Conservation (phyloP, 805 yeast genomes). For the Saturnispora sekii region DNA sequence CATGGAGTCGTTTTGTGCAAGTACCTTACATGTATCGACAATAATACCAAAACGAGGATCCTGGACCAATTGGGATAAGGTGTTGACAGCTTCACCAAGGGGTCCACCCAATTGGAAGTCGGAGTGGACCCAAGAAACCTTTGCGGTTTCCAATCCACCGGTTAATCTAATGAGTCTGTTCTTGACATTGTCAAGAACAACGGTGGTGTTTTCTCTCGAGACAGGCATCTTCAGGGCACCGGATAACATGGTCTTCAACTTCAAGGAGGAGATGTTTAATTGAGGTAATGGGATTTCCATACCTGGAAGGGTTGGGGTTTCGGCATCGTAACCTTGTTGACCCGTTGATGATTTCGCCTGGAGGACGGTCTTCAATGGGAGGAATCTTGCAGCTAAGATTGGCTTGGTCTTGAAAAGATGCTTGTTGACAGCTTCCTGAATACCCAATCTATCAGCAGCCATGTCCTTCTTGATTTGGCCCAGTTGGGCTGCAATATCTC, state of each 20-base stretch:
- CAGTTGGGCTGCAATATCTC: conserved; percentile 30
- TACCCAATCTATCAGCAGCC: conserved; percentile 59
- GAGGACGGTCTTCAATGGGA: conserved; percentile 59
- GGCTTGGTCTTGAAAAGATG: conserved; percentile 69
- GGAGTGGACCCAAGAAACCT: conserved; percentile 87
- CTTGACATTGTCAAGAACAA: conserved; percentile 41
- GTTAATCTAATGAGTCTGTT: conserved; percentile 65
- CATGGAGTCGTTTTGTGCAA: conserved; percentile 21
- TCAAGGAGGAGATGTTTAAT: conserved; percentile 60
- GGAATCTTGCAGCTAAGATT: conserved; percentile 58
- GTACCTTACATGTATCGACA: conserved; percentile 53
- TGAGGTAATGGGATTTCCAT: conserved; percentile 69
- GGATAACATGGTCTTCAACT: conserved; percentile 53
- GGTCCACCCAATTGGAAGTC: conserved; percentile 49
- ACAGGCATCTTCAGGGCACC: conserved; percentile 44
- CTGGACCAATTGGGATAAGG: conserved; percentile 49
- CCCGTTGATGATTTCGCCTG: conserved; percentile 61
- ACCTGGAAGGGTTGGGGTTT: conserved; percentile 57
- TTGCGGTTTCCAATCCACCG: conserved; percentile 62
- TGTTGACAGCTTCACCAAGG: conserved; percentile 35
- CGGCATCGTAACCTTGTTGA: conserved; percentile 54
- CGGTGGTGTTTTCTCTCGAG: conserved; percentile 74
- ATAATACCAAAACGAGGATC: conserved; percentile 63
- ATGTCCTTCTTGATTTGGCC: conserved; percentile 43
- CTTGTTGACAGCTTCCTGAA: conserved; percentile 70